Conservation (phyloP, 2,329 filamentous ascomycete species). For the Sarocladium strictum region DNA sequence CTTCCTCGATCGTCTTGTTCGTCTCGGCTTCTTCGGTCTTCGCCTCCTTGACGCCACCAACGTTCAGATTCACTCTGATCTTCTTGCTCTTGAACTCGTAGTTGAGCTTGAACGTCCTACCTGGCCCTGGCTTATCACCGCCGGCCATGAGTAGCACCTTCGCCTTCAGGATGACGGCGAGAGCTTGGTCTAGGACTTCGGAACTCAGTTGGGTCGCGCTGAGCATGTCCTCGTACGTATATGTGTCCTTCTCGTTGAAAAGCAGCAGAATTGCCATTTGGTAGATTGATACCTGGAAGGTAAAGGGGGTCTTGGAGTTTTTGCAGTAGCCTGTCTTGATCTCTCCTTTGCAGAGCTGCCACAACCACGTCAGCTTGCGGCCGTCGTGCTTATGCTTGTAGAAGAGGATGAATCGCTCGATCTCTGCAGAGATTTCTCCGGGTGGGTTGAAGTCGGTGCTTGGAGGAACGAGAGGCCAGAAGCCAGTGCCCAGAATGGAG, state of each 20-base stretch:
- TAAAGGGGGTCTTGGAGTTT: slow-evolving; percentile 83
- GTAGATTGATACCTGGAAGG: slow-evolving; percentile 94
- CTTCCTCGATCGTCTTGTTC: slow-evolving; percentile 99
- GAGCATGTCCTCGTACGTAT: slow-evolving; percentile 83
- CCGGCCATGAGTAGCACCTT: slow-evolving; percentile 75
- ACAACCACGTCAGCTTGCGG: slow-evolving; percentile 94
- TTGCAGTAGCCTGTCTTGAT: slow-evolving; percentile 91
- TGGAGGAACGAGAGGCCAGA: slow-evolving; percentile 89
- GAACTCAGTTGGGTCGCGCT: slow-evolving; percentile 71
- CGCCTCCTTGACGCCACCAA: slow-evolving; percentile 88
- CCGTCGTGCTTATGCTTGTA: slow-evolving; percentile 97
- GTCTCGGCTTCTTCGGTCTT: slow-evolving; percentile 96
- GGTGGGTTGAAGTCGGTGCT: slow-evolving; percentile 86
- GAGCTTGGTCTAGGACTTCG: slow-evolving; percentile 80
- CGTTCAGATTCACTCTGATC: slow-evolving; percentile 92
- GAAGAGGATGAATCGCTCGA: slow-evolving; percentile 83
- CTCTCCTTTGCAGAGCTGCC: slow-evolving; percentile 97
- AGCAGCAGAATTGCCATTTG: slow-evolving; percentile 95
- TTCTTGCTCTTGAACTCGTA: slow-evolving; percentile 98
- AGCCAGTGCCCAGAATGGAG: slow-evolving; percentile 89
- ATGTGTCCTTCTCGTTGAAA: slow-evolving; percentile 85
- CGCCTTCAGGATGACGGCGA: slow-evolving; percentile 85
- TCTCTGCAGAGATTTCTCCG: slow-evolving; percentile 75
- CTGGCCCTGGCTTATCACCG: slow-evolving; percentile 65
- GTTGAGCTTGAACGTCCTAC: slow-evolving; percentile 79